phyloP scores from a whole-genome alignment of 106 monocot species.

The Ottelia alismoides region DNA sequence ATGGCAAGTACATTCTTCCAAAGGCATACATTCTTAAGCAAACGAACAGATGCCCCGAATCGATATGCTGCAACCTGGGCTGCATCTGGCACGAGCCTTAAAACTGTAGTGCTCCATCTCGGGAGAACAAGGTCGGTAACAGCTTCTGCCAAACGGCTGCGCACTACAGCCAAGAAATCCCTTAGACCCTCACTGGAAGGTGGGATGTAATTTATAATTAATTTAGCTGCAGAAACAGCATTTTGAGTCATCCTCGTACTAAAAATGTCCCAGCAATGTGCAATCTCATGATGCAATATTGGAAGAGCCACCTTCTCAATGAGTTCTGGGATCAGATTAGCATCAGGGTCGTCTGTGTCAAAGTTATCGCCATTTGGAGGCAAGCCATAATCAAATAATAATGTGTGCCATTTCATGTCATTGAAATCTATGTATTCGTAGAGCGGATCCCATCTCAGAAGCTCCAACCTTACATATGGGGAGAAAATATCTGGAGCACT shows the following conservation, averaged over 20 bases:
- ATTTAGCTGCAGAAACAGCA: slow-evolving; percentile 61
- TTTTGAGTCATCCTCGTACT: slow-evolving; percentile 65
- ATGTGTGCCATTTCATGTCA: slow-evolving; percentile 85
- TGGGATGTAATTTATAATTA: slow-evolving; percentile 65
- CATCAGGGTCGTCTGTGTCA: slow-evolving; percentile 61
- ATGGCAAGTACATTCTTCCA: slow-evolving; percentile 72
- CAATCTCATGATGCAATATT: slow-evolving; percentile 73
- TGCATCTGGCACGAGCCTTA: slow-evolving; percentile 64
- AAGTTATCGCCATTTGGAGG: slow-evolving; percentile 18
- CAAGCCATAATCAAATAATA: slow-evolving; percentile 66
- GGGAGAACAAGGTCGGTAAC: slow-evolving; percentile 41
- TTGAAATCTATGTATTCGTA: slow-evolving; percentile 45
- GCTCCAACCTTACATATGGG: slow-evolving; percentile 88
- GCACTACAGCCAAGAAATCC: slow-evolving; percentile 46
- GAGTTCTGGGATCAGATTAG: slow-evolving; percentile 61
- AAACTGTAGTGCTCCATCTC: slow-evolving; percentile 44
- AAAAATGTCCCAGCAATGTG: slow-evolving; percentile 75
- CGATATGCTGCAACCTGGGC: slow-evolving; percentile 64
- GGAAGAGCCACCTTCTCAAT: slow-evolving; percentile 95
- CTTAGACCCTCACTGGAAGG: slow-evolving; percentile 45
- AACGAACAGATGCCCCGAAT: slow-evolving; percentile 66
- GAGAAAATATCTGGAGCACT: slow-evolving; percentile 61
- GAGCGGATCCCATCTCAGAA: slow-evolving; percentile 91
- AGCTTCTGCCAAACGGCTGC: slow-evolving; percentile 41
- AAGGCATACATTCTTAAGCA: slow-evolving; percentile 74